A percentile compares a stretch with the other conserved stretches of the same genome.
These are phyloP conservation scores for Cercospora citrullina DNA, from an alignment of 2,329 filamentous ascomycete species.

Conservation along the genomic window DNA sequence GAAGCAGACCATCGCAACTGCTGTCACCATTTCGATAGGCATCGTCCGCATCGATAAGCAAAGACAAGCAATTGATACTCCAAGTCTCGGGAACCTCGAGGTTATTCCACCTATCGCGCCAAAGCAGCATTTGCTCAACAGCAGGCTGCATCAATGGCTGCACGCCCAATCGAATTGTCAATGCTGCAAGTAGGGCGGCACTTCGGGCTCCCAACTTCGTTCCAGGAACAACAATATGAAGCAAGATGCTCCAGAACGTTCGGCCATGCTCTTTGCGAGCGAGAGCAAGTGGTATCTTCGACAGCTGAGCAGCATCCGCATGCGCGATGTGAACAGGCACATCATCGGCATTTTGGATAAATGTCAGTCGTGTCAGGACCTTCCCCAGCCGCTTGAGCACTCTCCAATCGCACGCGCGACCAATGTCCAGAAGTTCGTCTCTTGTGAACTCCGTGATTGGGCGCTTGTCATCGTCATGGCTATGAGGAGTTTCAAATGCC, in stretches of 20 bases:
- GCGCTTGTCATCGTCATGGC: slow-evolving; percentile 9
- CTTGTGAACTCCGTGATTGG: slow-evolving; percentile 19
- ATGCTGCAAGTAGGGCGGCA: slow-evolving; percentile 16
- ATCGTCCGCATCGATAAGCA: slow-evolving; percentile 21
- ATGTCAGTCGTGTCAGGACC: slow-evolving; percentile 21
- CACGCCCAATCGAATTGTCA: slow-evolving; percentile 19
- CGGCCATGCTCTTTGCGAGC: slow-evolving; percentile 13
- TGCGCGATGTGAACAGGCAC: slow-evolving; percentile 17
- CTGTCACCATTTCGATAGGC: slow-evolving; percentile 4
- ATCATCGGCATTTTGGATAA: slow-evolving; percentile 11
- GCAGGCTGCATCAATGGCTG: slow-evolving; percentile 16
- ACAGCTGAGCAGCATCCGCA: slow-evolving; percentile 6
- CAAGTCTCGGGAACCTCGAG: slow-evolving; percentile 22
- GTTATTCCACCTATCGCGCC: slow-evolving; percentile 18
- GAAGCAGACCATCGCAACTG: background rate
- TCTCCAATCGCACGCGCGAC: slow-evolving; percentile 17
- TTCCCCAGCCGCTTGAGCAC: slow-evolving; percentile 15
- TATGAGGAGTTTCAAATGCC: background rate
- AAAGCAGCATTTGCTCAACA: slow-evolving; percentile 13
- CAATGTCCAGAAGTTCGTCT: slow-evolving; percentile 22
- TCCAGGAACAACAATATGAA: slow-evolving; percentile 24
- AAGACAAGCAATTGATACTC: slow-evolving; percentile 20
- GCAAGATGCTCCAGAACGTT: slow-evolving; percentile 19
- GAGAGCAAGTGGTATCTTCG: slow-evolving; percentile 19
- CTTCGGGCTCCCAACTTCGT: slow-evolving; percentile 16